Conservation (phyloP, 192 early-diverging fungal genomes). For the Allomyces arbusculus region DNA sequence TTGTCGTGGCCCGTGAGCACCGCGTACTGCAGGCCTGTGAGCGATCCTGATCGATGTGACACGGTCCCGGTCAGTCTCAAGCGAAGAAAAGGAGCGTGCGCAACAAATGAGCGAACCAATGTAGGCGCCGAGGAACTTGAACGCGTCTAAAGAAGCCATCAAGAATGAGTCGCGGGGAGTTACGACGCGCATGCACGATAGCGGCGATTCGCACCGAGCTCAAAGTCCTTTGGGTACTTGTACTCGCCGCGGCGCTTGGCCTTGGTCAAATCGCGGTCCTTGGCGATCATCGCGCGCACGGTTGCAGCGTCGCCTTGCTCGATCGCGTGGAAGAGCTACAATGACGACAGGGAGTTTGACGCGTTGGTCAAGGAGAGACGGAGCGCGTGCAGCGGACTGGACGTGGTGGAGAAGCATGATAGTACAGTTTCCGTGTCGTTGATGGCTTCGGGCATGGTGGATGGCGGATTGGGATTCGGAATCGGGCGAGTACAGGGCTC, state of each 20-base stretch:
- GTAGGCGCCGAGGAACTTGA: slow-evolving; percentile 37
- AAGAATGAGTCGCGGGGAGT: too few relatives aligned
- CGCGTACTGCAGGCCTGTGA: slow-evolving; percentile 24
- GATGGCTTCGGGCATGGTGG: too few relatives aligned
- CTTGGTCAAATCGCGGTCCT: neutral
- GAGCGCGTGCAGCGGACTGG: too few relatives aligned
- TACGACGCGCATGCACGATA: too few relatives aligned
- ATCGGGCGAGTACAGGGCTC: too few relatives aligned
- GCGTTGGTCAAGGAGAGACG: too few relatives aligned
- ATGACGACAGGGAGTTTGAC: too few relatives aligned
- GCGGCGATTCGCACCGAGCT: neutral
- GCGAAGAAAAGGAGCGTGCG: too few relatives aligned
- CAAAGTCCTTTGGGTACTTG: neutral
- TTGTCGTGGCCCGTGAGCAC: slow-evolving; percentile 23
- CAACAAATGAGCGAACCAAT: slow-evolving; percentile 8
- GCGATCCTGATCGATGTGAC: neutral
- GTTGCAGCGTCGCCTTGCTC: neutral
- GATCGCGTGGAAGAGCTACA: neutral
- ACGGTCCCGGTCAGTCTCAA: too few relatives aligned
- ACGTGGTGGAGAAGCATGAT: too few relatives aligned
- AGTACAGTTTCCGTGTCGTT: too few relatives aligned
- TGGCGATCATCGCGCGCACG: neutral
- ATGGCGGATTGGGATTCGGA: too few relatives aligned
- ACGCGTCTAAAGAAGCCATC: slow-evolving; percentile 21
- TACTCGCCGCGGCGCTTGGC: neutral